Base-by-base conservation (phyloP, 257 asterid species). In the Ballota nigra region DNA sequence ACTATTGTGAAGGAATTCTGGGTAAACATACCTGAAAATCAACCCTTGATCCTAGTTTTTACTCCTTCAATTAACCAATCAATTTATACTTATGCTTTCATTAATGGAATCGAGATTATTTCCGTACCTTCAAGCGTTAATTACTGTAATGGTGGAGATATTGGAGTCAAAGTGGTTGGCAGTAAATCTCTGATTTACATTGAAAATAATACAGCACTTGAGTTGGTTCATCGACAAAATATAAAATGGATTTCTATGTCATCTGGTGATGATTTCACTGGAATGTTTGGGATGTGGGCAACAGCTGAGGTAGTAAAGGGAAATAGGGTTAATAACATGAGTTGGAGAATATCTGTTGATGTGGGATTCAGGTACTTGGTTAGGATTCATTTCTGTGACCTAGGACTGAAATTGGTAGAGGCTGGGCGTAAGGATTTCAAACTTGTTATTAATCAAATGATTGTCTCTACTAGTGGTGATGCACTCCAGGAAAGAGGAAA, bases 291-390 rank as follows among this genome's bases (percentile, higher is more conserved):
- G 34, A 70, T 59, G 51, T 77, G 87, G 87, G 84, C 68, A 61
- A 36, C 72, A 47, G 4, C 74, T 77, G 18, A 73, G 13, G 71
- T 65, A 66, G 15, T 73, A 60, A 63, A 78, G 70, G 67, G 55
- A 56, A 73, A 63, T 28, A 68, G 65, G 63, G 12, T 16, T 53
- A 28, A 53, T 23, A 75, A 28, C 34, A 55, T 75, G 22, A 80
- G 75, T n/a, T 87, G 88, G 93, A 76, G 22, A 68, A 67, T 80
- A 38, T 75, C 85, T 18, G 84, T 85, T 69, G 85, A 85, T 80
- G 82, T 85, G 69, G 93, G 93, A 31, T 87, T 87, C 69, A 72
- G 83, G 63, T 85, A 87, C 62, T 70, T 85, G 86, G 78, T 87
- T 2, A 83, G 92, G 78, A 77, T 87, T 63, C 84, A 87, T 77